phyloP scores from a whole-genome alignment of 176 grass and related monocot genomes.

The Luzula sylvatica region DNA sequence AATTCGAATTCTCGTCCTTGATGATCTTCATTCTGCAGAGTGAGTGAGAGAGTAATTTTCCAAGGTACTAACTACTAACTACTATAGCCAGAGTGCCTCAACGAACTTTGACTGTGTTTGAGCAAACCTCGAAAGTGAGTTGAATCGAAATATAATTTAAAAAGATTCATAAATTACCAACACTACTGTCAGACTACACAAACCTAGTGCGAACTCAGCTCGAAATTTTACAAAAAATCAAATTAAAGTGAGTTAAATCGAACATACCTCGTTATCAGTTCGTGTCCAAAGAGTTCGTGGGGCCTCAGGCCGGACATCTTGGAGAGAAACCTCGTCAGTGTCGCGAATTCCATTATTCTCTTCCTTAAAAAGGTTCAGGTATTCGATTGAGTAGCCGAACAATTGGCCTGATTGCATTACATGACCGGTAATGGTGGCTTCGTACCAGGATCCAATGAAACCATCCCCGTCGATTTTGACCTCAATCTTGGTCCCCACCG shows the following conservation, averaged over 20 bases:
- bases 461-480: background rate
- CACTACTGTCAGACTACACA: too few species aligned
- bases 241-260: background rate
- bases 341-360: background rate
- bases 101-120: too few species aligned
- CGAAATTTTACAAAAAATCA: background rate
- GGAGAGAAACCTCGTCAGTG: background rate
- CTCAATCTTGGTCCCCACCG: background rate
- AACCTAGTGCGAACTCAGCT: too few species aligned
- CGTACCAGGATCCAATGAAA: slow-evolving; percentile 2
- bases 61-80: too few species aligned
- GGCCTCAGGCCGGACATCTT: slow-evolving; percentile 9
- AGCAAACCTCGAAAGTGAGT: too few species aligned
- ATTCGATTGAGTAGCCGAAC: background rate
- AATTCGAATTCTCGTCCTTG: background rate
- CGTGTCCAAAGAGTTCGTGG: background rate
- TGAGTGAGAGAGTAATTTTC: background rate
- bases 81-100: too few species aligned
- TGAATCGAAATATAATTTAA: too few species aligned
- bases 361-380: background rate
- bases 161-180: too few species aligned
- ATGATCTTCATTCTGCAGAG: background rate
- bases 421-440: background rate
- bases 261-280: slow-evolving; percentile 5
- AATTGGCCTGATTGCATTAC: background rate